Evolutionary conservation across 345 rosid species (phyloP).

Genomic region (Populus tremula): DNA sequence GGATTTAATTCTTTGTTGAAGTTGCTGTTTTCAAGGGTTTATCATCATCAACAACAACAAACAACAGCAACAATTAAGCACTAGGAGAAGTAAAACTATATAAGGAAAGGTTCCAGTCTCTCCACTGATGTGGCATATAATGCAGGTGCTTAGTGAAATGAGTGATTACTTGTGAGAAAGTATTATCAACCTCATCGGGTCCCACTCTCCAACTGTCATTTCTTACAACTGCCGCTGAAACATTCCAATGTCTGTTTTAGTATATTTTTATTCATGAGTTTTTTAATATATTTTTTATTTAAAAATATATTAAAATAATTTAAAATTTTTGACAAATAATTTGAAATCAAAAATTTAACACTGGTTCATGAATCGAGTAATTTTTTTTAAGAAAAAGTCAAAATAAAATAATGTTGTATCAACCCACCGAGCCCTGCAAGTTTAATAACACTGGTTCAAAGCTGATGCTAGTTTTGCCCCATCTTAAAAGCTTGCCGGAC

Average conservation of each 20-base stretch:
- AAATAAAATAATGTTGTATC: too few relatives aligned
- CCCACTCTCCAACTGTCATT: constrained; percentile 32
- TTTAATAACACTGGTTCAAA: too few relatives aligned
- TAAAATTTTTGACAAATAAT: too few relatives aligned
- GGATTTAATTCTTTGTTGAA: neutral
- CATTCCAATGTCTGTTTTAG: constrained; percentile 21
- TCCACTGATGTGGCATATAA: constrained; percentile 19
- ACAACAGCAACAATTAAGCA: neutral
- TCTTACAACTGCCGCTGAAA: constrained; percentile 30
- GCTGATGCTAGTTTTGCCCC: neutral
- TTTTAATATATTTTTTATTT: too few relatives aligned
- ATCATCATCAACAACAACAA: neutral
- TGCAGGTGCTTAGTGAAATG: neutral
- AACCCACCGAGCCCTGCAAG: too few relatives aligned
- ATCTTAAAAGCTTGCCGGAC: neutral
- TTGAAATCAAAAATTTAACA: too few relatives aligned
- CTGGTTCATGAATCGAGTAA: too few relatives aligned
- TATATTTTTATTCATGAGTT: too few relatives aligned
- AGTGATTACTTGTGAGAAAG: constrained; percentile 4
- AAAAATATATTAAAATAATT: neutral
- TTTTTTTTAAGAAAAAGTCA: too few relatives aligned
- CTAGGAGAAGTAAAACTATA: neutral
- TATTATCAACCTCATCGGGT: constrained; percentile 4
- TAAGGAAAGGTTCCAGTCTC: neutral
- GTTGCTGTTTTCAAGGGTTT: neutral